These are phyloP conservation scores for Alternaria rosae DNA, from an alignment of 2,329 filamentous ascomycete species.

Conservation along the genomic window DNA sequence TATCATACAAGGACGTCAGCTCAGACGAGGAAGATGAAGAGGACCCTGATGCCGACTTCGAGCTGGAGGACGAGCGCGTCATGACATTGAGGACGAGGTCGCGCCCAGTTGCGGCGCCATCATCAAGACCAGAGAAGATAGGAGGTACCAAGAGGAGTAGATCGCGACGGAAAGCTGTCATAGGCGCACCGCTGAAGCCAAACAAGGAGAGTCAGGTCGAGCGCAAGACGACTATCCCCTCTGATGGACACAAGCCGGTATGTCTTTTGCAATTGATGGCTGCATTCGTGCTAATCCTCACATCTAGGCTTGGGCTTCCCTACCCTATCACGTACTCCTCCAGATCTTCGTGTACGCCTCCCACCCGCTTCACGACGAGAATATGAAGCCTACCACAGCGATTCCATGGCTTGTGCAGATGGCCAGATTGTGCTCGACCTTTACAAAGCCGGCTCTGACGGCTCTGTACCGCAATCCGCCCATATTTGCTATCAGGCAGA, in stretches of 20 bases:
- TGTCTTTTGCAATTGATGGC: not conserved
- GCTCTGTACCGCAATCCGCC: constrained; percentile 75
- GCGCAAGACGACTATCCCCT: constrained; percentile 26
- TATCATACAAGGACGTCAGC: constrained; percentile 46
- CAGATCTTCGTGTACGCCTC: constrained; percentile 75
- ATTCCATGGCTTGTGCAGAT: constrained; percentile 70
- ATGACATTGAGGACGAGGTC: constrained; percentile 17
- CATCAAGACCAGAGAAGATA: constrained; percentile 19
- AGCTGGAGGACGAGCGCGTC: constrained; percentile 24
- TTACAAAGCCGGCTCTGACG: constrained; percentile 75
- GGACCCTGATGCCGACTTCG: constrained; percentile 38
- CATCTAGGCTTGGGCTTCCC: constrained; percentile 45
- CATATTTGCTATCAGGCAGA: constrained; percentile 62
- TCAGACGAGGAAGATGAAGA: constrained; percentile 30
- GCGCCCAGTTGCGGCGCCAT: constrained; percentile 10
- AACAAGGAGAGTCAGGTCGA: constrained; percentile 16
- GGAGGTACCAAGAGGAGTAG: constrained; percentile 8
- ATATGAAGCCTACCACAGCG: constrained; percentile 53
- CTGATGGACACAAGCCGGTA: constrained; percentile 35
- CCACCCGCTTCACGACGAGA: constrained; percentile 61
- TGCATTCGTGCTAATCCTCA: not conserved
- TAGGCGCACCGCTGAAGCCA: constrained; percentile 41
- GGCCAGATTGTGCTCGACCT: constrained; percentile 67
- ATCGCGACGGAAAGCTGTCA: constrained; percentile 18
- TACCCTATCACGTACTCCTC: constrained; percentile 74